Percentiles rank a stretch among this genome's conserved stretches.
These are phyloP conservation scores for Saksenaea vasiformis DNA, from an alignment of 371 early-diverging fungal species.

Conservation along the genomic window DNA sequence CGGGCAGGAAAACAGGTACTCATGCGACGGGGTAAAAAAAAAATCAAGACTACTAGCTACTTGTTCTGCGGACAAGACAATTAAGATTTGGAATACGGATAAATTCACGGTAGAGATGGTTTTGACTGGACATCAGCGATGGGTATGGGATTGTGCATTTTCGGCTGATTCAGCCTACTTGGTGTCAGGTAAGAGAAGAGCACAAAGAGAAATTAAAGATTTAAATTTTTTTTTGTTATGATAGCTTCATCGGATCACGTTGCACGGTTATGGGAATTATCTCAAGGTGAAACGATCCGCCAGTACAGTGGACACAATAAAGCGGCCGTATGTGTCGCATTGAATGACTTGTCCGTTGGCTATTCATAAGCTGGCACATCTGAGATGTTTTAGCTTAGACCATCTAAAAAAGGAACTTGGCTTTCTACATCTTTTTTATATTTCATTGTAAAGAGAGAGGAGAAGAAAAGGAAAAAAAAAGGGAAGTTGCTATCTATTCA, in stretches of 20 bases:
- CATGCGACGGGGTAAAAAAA: neutral
- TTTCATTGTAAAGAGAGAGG: neutral
- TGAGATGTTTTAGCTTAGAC: neutral
- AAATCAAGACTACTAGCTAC: constrained; percentile 72
- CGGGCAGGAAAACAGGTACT: neutral
- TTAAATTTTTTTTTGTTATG: neutral
- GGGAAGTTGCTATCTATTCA: neutral
- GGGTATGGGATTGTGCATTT: constrained; percentile 96
- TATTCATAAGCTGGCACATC: constrained; percentile 22
- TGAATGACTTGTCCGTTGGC: constrained; percentile 77
- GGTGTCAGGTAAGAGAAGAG: constrained; percentile 65
- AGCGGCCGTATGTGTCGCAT: constrained; percentile 88
- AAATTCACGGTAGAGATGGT: constrained; percentile 74
- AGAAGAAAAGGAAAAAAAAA: neutral
- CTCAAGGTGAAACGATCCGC: constrained; percentile 81
- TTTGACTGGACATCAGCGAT: constrained; percentile 82
- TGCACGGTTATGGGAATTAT: constrained; percentile 86
- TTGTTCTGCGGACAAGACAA: constrained; percentile 85
- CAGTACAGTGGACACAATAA: constrained; percentile 93
- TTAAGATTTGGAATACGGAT: constrained; percentile 72
- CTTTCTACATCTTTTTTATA: no score
- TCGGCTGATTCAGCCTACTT: constrained; percentile 92
- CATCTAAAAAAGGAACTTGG: no score
- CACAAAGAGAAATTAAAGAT: neutral
- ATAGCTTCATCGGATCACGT: constrained; percentile 86